phyloP scores from a whole-genome alignment of 2,329 filamentous ascomycete species.

The Fusarium sp. region DNA sequence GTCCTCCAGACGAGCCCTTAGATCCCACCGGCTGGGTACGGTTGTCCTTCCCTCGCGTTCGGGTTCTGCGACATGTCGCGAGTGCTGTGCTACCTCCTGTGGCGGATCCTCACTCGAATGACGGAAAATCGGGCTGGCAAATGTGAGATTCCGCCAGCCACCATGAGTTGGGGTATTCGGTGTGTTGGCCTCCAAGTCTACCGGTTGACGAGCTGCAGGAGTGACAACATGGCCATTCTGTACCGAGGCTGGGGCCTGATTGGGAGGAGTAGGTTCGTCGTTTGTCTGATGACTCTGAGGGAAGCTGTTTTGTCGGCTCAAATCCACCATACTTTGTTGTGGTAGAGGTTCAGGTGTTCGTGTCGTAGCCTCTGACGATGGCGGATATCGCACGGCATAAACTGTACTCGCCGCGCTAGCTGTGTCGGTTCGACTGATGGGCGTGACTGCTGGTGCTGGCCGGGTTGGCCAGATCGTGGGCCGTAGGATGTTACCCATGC shows the following conservation, averaged over 20 bases:
- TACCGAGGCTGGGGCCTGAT: constrained; percentile 29
- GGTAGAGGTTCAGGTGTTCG: constrained; percentile 57
- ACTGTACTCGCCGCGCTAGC: constrained; percentile 73
- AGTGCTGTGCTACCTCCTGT: constrained; percentile 8
- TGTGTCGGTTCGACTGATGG: constrained; percentile 71
- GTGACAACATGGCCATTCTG: constrained; percentile 38
- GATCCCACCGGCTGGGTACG: constrained; percentile 61
- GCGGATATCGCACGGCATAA: constrained; percentile 72
- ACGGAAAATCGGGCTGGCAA: constrained; percentile 26
- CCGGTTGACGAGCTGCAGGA: constrained; percentile 21
- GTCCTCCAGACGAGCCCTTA: constrained; percentile 68
- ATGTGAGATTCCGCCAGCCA: constrained; percentile 43
- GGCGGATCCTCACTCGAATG: constrained; percentile 24
- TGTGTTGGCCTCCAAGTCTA: constrained; percentile 46
- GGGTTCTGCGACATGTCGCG: constrained; percentile 9
- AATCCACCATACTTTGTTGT: constrained; percentile 44
- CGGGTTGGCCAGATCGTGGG: constrained; percentile 67
- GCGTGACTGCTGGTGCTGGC: constrained; percentile 66
- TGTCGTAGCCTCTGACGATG: constrained; percentile 64
- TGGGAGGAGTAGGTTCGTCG: constrained; percentile 43
- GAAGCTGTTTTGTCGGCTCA: constrained; percentile 52
- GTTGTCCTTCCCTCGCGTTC: constrained; percentile 21
- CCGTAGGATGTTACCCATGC: constrained; percentile 54
- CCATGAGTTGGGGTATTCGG: constrained; percentile 37
- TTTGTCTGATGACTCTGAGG: constrained; percentile 39